Evolutionary conservation across 2,329 filamentous ascomycete genomes (phyloP).

Genomic region (Remersonia thermophila): DNA sequence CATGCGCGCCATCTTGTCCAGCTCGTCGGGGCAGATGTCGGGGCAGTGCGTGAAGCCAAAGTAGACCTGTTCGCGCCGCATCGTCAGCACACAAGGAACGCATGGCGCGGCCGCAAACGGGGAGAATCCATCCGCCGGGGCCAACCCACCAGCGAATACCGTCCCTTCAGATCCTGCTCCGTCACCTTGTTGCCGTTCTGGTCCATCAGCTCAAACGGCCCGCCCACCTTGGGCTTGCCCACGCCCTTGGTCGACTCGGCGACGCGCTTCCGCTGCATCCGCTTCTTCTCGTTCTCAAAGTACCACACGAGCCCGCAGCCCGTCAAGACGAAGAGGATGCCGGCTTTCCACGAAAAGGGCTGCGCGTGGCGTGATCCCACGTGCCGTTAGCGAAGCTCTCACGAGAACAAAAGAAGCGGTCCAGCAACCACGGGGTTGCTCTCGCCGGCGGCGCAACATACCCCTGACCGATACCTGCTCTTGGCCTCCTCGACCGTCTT

Average conservation of each 20-base stretch:
- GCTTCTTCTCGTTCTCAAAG: constrained; percentile 84
- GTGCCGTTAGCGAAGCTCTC: constrained; percentile 3
- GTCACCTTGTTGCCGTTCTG: constrained; percentile 69
- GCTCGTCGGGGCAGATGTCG: constrained; percentile 96
- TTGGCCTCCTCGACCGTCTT: constrained; percentile 49
- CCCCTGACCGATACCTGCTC: constrained; percentile 44
- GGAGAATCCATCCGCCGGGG: too few relatives aligned
- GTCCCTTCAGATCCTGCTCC: constrained; percentile 71
- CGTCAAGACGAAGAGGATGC: constrained; percentile 69
- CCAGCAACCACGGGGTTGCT: not conserved
- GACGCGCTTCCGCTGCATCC: constrained; percentile 78
- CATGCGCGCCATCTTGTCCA: constrained; percentile 98
- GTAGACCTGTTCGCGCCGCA: constrained; percentile 55
- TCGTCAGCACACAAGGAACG: not conserved
- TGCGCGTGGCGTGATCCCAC: constrained; percentile 27
- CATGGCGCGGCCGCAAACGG: not conserved
- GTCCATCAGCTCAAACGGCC: constrained; percentile 70
- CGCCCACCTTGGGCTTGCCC: constrained; percentile 85
- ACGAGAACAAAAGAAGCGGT: not conserved
- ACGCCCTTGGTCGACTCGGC: constrained; percentile 89
- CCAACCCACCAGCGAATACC: constrained; percentile 59
- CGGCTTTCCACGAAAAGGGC: constrained; percentile 92
- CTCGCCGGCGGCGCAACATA: constrained; percentile 19
- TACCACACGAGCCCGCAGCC: constrained; percentile 73
- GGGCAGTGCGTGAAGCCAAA: constrained; percentile 98